Percentiles rank a stretch among this genome's conserved stretches.
Conservation (phyloP, 2,329 filamentous ascomycete genomes). For the Verticillium isaacii region DNA sequence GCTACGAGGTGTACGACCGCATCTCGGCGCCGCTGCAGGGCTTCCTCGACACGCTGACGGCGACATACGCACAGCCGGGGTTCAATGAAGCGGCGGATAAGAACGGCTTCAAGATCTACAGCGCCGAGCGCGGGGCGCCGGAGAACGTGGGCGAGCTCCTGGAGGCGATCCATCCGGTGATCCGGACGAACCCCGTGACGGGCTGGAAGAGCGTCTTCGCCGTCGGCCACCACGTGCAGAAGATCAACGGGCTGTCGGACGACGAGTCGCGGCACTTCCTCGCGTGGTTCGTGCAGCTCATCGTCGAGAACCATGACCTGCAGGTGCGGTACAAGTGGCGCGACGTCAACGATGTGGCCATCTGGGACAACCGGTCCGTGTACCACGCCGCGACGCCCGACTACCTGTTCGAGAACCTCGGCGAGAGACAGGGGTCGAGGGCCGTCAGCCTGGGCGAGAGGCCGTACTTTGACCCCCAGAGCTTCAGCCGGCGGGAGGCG, state of each 20-base stretch:
- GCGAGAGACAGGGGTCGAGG: constrained; percentile 42
- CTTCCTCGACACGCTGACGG: constrained; percentile 56
- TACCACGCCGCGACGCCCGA: constrained; percentile 52
- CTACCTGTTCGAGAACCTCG: constrained; percentile 38
- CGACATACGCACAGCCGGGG: constrained; percentile 43
- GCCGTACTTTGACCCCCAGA: constrained; percentile 46
- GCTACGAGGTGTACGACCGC: constrained; percentile 63
- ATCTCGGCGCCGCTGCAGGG: constrained; percentile 50
- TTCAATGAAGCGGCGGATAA: constrained; percentile 43
- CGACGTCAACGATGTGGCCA: constrained; percentile 42
- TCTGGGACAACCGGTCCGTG: constrained; percentile 55
- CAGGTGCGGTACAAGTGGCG: constrained; percentile 44
- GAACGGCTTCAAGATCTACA: constrained; percentile 41
- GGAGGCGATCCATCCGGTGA: constrained; percentile 46
- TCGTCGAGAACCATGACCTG: constrained; percentile 51
- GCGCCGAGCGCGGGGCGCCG: constrained; percentile 40
- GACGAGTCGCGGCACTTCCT: constrained; percentile 44
- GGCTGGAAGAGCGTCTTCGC: constrained; percentile 54
- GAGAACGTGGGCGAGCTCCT: constrained; percentile 44
- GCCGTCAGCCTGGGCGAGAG: constrained; percentile 49
- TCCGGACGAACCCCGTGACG: constrained; percentile 54
- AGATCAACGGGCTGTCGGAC: constrained; percentile 44
- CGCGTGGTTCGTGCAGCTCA: constrained; percentile 44
- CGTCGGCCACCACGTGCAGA: constrained; percentile 42
- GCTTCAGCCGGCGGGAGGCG: constrained; percentile 19